Base-by-base conservation (phyloP, 1,284 basidiomycete species). In the Grifola frondosa region DNA sequence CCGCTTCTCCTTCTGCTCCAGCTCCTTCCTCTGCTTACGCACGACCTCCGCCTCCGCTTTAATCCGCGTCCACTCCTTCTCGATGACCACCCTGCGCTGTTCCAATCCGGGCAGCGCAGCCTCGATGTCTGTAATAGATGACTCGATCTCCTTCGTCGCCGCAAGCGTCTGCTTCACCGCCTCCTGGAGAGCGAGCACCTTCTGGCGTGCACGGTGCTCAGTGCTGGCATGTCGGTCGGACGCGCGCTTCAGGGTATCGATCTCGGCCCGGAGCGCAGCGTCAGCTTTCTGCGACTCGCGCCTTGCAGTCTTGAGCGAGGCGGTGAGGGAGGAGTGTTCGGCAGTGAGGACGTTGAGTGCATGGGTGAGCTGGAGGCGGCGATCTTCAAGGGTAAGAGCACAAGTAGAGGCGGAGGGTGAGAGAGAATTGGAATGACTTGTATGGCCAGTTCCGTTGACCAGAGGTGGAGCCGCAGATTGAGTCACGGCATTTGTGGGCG, bases 281-380 rank as follows among this genome's bases (percentile, higher is more conserved):
- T 89, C 82, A 0, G 80, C 78, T 53, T 87, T 87, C 56, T 90
- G 87, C 0, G 84, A 71, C 39, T 90, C 87, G 6, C 80, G 76
- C 34, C 87, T 74, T 0, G 83, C 74, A 6, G 79, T 59, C 59
- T 89, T 90, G 51, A 91, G 74, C 6, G 79, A 71, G 0, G 74
- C 54, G 2, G 78, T 70, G 11, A 91, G 71, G 1, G 74, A 62
- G 13, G 81, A 75, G 32, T 82, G 80, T 46, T 91, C 84, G 0
- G 71, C 53, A 40, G 73, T 74, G 15, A 87, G 66, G 4, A 71
- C 47, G 5, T 75, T 61, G 10, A 90, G 76, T 7, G 73, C 74
- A 32, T 78, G 75, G 28, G 79, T 75, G 3, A 89, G 72, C 46
- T 85, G 80, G 12, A 66, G 60, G 6, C 81, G 68, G 6, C 78